Base-by-base conservation (phyloP, 768 basidiomycete genomes). In the Mrakia frigida region DNA sequence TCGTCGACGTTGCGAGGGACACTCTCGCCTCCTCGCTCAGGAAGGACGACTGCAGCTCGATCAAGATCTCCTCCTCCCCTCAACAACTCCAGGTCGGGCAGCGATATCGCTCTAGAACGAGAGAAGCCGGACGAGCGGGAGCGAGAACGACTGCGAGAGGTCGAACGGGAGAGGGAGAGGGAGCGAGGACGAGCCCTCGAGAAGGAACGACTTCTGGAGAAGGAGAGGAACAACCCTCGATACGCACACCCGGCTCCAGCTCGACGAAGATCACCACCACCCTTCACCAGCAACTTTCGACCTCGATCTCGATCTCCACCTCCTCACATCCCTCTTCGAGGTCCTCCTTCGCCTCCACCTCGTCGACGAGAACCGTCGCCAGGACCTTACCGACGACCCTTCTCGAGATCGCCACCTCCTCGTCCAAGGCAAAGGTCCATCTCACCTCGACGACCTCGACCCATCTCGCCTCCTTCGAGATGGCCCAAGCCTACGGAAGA, bases 181-280 rank as follows among this genome's bases (percentile, higher is more conserved):
- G 35, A 68, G 31, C 65, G 65, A 37, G 65, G 65, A 25, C 65
- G 65, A 5, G 65, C 65, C 37, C 33, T 68, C 33, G 65, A 68
- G 65, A 39, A 21, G 65, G 65, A 68, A 25, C 35, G 65, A 37
- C 65, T 50, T 21, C 21, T 50, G 46, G 46, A 68, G 39, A 39
- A 25, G 39, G 37, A 25, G 33, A 68, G 37, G 65, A 35, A 18
- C 35, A 63, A 16, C 21, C 39, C 25, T 25, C 31, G 61, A 50
- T 50, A 18, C 65, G 6, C 11, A 25, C 23, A n/a, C n/a, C n/a
- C n/a, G n/a, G n/a, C 35, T 35, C 65, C 37, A 41, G 65, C 25
- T 37, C 37, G 56, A 56, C 65, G 23, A 25, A 43, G 35, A 41
- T 25, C 16, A 25, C 37, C 65, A 37, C 65, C 37, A 39, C 39